Evolutionary conservation across 2,329 filamentous ascomycete genomes (phyloP).

Genomic region (Huntiella decipiens): DNA sequence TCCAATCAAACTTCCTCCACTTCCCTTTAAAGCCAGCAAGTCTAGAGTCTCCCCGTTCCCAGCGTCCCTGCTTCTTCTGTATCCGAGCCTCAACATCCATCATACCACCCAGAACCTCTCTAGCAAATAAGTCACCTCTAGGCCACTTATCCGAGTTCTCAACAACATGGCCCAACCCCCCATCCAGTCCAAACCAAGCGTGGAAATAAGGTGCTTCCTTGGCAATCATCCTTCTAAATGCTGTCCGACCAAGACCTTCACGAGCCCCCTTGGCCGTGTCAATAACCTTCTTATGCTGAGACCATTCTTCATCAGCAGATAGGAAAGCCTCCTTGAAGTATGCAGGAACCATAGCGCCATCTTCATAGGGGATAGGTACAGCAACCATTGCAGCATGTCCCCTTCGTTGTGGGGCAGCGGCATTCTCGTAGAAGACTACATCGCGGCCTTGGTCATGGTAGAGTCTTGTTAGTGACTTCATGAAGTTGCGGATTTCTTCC

Average conservation of each 20-base stretch:
- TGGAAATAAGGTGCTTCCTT: conserved; percentile 99
- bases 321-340: conserved; percentile 95
- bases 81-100: conserved; percentile 63
- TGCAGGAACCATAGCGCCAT: conserved; percentile 81
- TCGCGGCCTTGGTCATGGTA: conserved; percentile 86
- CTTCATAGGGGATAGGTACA: conserved; percentile 71
- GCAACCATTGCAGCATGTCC: conserved; percentile 72
- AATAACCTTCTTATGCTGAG: conserved; percentile 85
- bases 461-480: conserved; percentile 87
- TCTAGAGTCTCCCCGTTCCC: conserved; percentile 51
- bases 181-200: conserved; percentile 85
- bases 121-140: conserved; percentile 73
- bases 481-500: conserved; percentile 98
- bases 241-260: conserved; percentile 53
- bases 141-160: conserved; percentile 80
- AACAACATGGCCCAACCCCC: conserved; percentile 79
- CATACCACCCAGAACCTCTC: conserved; percentile 86
- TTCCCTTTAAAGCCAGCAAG: conserved; percentile 61
- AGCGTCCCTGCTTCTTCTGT: conserved; percentile 77
- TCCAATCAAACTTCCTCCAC: conserved; percentile 91
- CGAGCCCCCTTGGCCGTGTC: conserved; percentile 53
- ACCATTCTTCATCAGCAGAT: conserved; percentile 77
- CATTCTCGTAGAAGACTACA: conserved; percentile 96
- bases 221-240: conserved; percentile 65
- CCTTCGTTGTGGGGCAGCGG: conserved; percentile 58